Evolutionary conservation across 805 yeast genomes (phyloP), one percentile per base, ranked within the genome.

Genomic region (Monosporozyma servazzii): DNA sequence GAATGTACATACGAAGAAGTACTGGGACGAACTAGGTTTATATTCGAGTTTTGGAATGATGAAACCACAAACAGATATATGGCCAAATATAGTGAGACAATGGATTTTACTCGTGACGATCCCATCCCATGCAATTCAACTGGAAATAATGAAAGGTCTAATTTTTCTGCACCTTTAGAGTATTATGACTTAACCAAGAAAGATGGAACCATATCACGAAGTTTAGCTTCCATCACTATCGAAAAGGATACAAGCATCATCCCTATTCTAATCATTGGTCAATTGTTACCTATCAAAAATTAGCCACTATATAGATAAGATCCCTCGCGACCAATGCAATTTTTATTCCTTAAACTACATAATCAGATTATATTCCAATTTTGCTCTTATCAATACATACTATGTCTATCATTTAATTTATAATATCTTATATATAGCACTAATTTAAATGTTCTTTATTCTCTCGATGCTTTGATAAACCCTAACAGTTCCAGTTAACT

Each of bases 1-100:
- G 86, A 88, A 1, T 80, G 82, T 64, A 74, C 79, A 10, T 71
- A 77, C 55, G 74, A 76, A 53, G 81, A 82, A 43, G 67, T 86
- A 9, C 61, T 85, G 2, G 72, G 81, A 5, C 77, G 80, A 56
- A 68, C 87, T 50, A 77, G 78, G 2, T 88, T 84, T 59, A 84
- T 87, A 21, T 82, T 87, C 58, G 95, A 87, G 65, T 70, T 87
- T 47, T 83, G 88, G 88, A 93, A 86, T 68, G 91, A 86, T 62
- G 80, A 79, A 56, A 78, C 85, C 37, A 83, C 39, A 21, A 5
- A 21, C 13, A 20, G 44, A 21, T 41, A 41, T 23, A 41, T 41
- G 44, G 21, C 44, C 7, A 41, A 21, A 10, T 13, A 41, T 21
- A 41, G 29, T 21, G 44, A 41, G 15, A 20, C 44, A 7, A 41